Percentiles rank a stretch among this genome's conserved stretches.
Conservation (phyloP, 1,139 yeast genomes). For the Kluyveromyces sp. region DNA sequence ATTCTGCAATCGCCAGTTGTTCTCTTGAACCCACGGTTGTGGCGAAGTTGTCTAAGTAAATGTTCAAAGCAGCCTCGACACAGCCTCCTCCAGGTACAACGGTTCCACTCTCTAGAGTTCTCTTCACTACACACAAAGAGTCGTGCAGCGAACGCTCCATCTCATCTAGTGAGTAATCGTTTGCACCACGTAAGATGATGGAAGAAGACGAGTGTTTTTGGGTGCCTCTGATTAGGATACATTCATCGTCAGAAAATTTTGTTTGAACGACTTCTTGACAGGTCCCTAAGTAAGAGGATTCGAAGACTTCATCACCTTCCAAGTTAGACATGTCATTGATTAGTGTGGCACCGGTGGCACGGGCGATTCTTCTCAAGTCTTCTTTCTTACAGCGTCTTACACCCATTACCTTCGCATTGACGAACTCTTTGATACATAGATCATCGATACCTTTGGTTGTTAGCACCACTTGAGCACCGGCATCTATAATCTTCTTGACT, state of each 20-base stretch:
- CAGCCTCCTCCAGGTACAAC: slow-evolving; percentile 99
- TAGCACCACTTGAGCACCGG: slow-evolving; percentile 95
- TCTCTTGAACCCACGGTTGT: slow-evolving; percentile 97
- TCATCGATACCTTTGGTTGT: slow-evolving; percentile 99
- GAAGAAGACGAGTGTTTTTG: slow-evolving; percentile 90
- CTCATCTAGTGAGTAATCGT: slow-evolving; percentile 93
- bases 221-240: slow-evolving; percentile 90
- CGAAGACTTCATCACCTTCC: slow-evolving; percentile 97
- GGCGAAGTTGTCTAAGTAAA: slow-evolving; percentile 93
- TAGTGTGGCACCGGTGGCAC: slow-evolving; percentile 96
- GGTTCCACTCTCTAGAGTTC: slow-evolving; percentile 89
- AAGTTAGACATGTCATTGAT: slow-evolving; percentile 82
- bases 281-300: slow-evolving; percentile 72
- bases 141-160: slow-evolving; percentile 97
- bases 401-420: slow-evolving; percentile 94
- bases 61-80: slow-evolving; percentile 91
- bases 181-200: slow-evolving; percentile 90
- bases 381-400: slow-evolving; percentile 97
- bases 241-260: slow-evolving; percentile 92
- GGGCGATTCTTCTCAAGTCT: slow-evolving; percentile 91
- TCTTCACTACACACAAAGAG: slow-evolving; percentile 88
- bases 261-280: slow-evolving; percentile 94
- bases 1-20: slow-evolving; percentile 96
- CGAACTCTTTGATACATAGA: slow-evolving; percentile 88
- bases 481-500: slow-evolving; percentile 73